Base-by-base conservation (phyloP, 805 yeast species). In the Alloascoidea hylecoeti region DNA sequence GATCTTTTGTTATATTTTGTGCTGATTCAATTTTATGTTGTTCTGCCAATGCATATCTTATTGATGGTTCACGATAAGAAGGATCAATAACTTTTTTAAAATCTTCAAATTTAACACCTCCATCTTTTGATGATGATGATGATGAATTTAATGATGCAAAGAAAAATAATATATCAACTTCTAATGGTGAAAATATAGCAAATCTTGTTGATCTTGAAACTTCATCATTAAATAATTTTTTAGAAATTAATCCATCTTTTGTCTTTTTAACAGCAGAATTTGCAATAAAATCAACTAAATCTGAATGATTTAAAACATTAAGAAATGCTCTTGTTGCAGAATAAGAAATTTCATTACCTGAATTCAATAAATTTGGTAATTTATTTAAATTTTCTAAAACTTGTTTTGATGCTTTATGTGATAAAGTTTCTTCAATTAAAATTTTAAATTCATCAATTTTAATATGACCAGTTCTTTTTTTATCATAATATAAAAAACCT, bases 301-400 rank as follows among this genome's bases (percentile, higher is more conserved):
- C 68, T 17, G 57, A 56, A 36, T 63, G 60, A 40, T 60, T 52
- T 39, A 63, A 53, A 34, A 62, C 52, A 44, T 61, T 63, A 40
- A 60, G 52, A 40, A 62, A 61, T 15, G 68, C 68, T 14, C 68
- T 56, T 23, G 63, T 66, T 14, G 57, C 53, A 9, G 68, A 55
- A 44, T 63, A 62, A 28, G 62, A 55, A 37, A 62, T 61, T 40
- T 55, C 49, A 39, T 53, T 38, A 35, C 47, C 39, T n/a, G n/a
- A n/a, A n/a, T n/a, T n/a, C n/a, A n/a, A n/a, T n/a, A n/a, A n/a
- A 49, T 53, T 51, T 44, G 58, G 52, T 33, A 64, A 56, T 27
- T 61, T 56, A 38, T 57, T 60, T 39, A 61, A 51, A 36, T 50
- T 49, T 35, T 51, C 46, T 33, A 64, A 49, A 39, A 63, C 47